Evolutionary conservation across 805 yeast genomes (phyloP).

Genomic region (Geotrichum ghanense): DNA sequence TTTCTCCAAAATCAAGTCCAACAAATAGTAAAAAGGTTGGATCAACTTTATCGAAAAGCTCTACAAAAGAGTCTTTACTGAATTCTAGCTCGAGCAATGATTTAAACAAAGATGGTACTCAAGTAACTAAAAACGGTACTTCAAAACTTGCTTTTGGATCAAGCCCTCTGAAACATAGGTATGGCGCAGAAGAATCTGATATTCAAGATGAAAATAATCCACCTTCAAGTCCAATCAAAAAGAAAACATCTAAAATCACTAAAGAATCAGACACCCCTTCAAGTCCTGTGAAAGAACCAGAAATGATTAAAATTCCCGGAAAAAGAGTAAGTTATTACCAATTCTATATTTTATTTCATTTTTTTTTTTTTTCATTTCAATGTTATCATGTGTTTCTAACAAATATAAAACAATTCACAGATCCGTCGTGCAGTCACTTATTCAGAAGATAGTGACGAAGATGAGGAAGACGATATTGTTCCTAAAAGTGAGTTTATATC

Average conservation of each 20-base stretch:
- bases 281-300: not conserved
- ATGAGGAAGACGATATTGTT: not conserved
- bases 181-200: conserved; percentile 6
- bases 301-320: not conserved
- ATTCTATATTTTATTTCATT: not conserved
- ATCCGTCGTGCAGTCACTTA: too few species aligned
- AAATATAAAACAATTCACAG: too few species aligned
- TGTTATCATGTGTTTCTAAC: too few species aligned
- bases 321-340: not conserved
- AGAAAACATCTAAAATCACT: not conserved
- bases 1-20: not conserved
- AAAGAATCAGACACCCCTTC: not conserved
- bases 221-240: not conserved
- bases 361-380: too few species aligned
- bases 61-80: not conserved
- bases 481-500: not conserved
- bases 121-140: not conserved
- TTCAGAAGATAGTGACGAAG: conserved; percentile 3
- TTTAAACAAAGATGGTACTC: not conserved
- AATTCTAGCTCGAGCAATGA: not conserved
- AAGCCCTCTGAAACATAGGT: not conserved
- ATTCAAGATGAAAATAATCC: conserved; percentile 16
- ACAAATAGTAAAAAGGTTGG: not conserved
- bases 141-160: not conserved
- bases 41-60: not conserved